Evolutionary conservation across 176 grass and related monocot genomes (phyloP), one percentile per base, ranked within the genome.

Genomic region (Oryza punctata): DNA sequence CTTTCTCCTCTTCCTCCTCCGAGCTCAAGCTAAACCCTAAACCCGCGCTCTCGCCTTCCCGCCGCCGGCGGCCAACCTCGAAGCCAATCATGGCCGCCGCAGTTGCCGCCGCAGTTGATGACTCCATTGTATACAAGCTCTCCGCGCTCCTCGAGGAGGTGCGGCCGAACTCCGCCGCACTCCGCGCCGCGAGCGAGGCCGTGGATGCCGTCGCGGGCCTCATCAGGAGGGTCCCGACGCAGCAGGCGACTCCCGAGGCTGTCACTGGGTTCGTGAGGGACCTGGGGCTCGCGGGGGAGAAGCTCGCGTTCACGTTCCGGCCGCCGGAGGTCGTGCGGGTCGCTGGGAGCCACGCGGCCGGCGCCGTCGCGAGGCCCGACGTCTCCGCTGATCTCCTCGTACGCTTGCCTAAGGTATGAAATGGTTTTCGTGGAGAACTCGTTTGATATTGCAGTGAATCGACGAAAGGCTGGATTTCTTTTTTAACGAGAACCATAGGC

Each of bases 381-480:
- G 78, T 95, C 7, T 66, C 82, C 9, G 85, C 86, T 3, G 96
- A 98, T 77, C 89, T 98, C 19, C 79, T 99, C 30, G 81, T 96
- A 10, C 91, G 90, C 47, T 94, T 99, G 93, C 93, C 93, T 12
- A 99, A 96, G 93, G 96, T 91, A 70, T 47, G 78, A 88, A 43
- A 54, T 54, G 4, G 12, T 19, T 21, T 66, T 19, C 5, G 28
- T 6, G 5, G 10, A 66, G 1, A 8, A 25, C 49, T 45, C 15
- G 30, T 67, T 76, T 65, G 33, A 21, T 18, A 1, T 65, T 18
- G 27, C 26, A 0, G 7, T 69, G 0, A 16, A 19, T 33, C 24
- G 49, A 71, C 3, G 32, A 81, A 8, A 18, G 5, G 16, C 21
- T 19, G 1, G 52, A 57, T 57, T 21, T 7, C 19, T 21, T 6